Evolutionary conservation across 352 stramenopile genomes (phyloP).

Genomic region (Globisporangium iwayamae): DNA sequence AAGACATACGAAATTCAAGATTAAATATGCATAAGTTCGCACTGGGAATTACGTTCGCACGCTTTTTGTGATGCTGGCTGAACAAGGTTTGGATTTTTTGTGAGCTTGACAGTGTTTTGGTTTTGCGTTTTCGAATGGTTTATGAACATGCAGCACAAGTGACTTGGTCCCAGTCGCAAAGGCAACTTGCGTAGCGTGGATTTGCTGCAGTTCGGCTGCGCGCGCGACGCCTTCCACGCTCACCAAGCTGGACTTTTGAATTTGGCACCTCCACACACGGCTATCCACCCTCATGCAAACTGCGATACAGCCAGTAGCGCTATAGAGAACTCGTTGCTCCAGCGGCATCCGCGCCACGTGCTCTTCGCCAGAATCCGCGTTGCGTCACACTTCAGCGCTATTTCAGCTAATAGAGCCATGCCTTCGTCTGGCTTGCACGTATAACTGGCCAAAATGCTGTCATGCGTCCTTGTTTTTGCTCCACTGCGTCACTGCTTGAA

Average conservation of each 20-base stretch:
- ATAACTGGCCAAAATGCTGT: background rate
- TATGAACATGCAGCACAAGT: no score
- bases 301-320: background rate
- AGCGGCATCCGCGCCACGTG: background rate
- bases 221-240: no score
- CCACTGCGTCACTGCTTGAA: constrained; percentile 5
- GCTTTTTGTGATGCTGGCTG: no score
- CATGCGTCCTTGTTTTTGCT: background rate
- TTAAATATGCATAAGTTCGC: background rate
- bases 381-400: background rate
- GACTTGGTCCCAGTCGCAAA: no score
- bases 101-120: no score
- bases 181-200: no score
- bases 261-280: no score
- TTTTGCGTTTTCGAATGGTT: no score
- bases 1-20: background rate
- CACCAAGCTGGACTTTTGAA: no score
- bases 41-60: background rate
- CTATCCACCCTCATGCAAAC: no score
- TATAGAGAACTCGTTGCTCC: background rate
- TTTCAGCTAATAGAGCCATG: background rate
- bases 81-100: no score
- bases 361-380: background rate
- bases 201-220: no score
- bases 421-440: background rate